Base-by-base conservation (phyloP, 352 stramenopile genomes). In the Globisporangium camurandrum region DNA sequence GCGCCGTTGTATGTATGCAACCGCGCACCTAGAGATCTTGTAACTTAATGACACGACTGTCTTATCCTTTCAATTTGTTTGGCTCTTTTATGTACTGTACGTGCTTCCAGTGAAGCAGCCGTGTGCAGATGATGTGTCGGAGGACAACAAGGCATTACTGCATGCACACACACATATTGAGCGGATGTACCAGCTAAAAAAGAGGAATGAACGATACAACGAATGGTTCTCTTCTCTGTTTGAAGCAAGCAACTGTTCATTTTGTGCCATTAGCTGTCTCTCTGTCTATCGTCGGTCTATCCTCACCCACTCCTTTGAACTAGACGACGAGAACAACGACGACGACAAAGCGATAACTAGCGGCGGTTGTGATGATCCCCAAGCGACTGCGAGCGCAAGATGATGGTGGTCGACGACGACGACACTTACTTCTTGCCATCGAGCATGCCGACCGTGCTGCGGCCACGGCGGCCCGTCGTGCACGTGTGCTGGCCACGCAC, bases 401-500 rank as follows among this genome's bases (percentile, higher is more conserved):
- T n/a, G n/a, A n/a, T n/a, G n/a, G n/a, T n/a, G n/a, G n/a, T n/a
- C n/a, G n/a, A n/a, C n/a, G n/a, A n/a, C n/a, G n/a, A n/a, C n/a
- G 46, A 53, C 59, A 65, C 53, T 86, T 91, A 92, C 75, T 92
- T 92, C 71, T 75, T 76, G 54, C 44, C 44, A 17, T 63, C 81
- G 57, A 92, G 76, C 61, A 93, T 88, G 53, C 81, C 81, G 56
- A 90, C 78, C 49, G 77, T 85, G 48, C 75, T 84, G 59, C 72
- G 71, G 52, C 81, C 76, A 47, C 93, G 95, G 80, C 97, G 95
- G 73, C 96, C 96, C 62, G 96, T 99, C 71, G 97, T 99, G 87
- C 98, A 98, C 71, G 97, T 99, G 95, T 99, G 97, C 88, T 99
- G 97, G 68, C 97, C 97, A 87, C 97, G 95, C 56, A 99, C 97